Base-by-base conservation (phyloP, 164 flowering plant genomes). In the Hamamelis virginiana region DNA sequence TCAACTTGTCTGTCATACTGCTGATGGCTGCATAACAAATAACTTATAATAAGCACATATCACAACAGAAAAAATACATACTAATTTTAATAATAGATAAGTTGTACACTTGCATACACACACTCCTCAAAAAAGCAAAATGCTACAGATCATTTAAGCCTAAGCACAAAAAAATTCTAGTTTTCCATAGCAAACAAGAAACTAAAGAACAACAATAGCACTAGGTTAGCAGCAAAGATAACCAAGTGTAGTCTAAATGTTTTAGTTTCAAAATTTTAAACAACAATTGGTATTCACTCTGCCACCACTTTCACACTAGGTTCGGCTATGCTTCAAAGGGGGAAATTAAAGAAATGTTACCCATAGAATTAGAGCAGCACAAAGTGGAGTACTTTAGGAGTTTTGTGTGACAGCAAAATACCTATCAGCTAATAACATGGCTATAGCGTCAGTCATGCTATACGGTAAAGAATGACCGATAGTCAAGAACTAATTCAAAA, bases 1-100 rank as follows among this genome's bases (percentile, higher is more conserved):
- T 81, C 41, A 78, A 73, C 59, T 74, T 62, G 64, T 81, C 89
- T 23, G 64, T 16, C 44, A 74, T 19, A 57, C 72, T 74, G 48
- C 74, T 66, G 15, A 71, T 64, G 59, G 90, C 93, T 87, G 87
- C 75, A 80, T 19, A 72, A 63, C 13, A 58, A 73, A 67, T 65
- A 76, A 44, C 52, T 62, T 58, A 59, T 8, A 59, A 33, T 69
- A 53, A 48, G 77, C 38, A 18, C 25, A 22, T n/a, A 55, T 65
- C 51, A 38, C 26, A 27, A 9, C 19, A 59, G 51, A 33, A 33
- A 33, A 33, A 33, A 33, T 33, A 33, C 18, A 50, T 50, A 60
- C 1, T 14, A 28, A 55, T 22, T 22, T 19, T n/a, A 22, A 19
- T 8, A 55, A 19, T 19, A 10, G n/a, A 13, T 50, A 50, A 55